phyloP scores from a whole-genome alignment of 1,139 yeast species.

The Geotrichum restrictum region DNA sequence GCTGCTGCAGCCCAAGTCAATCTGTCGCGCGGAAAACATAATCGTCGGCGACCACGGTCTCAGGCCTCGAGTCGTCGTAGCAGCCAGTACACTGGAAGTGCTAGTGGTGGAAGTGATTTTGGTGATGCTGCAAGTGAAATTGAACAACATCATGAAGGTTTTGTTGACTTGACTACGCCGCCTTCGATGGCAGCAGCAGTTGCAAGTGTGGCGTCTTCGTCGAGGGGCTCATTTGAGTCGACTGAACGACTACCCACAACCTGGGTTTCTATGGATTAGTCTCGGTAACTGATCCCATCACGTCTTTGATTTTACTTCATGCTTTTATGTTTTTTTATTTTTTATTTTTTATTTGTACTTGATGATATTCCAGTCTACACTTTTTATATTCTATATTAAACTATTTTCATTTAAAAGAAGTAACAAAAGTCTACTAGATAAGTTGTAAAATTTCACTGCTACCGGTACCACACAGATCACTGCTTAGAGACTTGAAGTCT shows the following conservation, averaged over 20 bases:
- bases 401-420: too few species aligned
- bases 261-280: conserved; percentile 8
- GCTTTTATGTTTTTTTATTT: not conserved
- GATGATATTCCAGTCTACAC: too few species aligned
- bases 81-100: not conserved
- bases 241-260: not conserved
- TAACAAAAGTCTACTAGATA: too few species aligned
- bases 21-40: conserved; percentile 14
- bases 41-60: conserved; percentile 15
- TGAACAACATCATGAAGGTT: not conserved
- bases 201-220: not conserved
- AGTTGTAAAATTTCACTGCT: too few species aligned
- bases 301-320: not conserved
- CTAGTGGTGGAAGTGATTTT: not conserved
- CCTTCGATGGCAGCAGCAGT: not conserved
- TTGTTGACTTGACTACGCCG: not conserved
- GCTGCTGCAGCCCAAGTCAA: conserved; percentile 13
- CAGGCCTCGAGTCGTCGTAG: not conserved
- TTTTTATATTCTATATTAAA: too few species aligned
- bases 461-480: too few species aligned
- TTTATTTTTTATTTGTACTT: not conserved
- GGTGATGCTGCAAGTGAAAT: not conserved
- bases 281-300: too few species aligned
- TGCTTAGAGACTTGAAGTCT: not conserved
- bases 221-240: not conserved